These are phyloP conservation scores for Fusarium poae DNA, from an alignment of 2,329 filamentous ascomycete species.

Conservation along the genomic window DNA sequence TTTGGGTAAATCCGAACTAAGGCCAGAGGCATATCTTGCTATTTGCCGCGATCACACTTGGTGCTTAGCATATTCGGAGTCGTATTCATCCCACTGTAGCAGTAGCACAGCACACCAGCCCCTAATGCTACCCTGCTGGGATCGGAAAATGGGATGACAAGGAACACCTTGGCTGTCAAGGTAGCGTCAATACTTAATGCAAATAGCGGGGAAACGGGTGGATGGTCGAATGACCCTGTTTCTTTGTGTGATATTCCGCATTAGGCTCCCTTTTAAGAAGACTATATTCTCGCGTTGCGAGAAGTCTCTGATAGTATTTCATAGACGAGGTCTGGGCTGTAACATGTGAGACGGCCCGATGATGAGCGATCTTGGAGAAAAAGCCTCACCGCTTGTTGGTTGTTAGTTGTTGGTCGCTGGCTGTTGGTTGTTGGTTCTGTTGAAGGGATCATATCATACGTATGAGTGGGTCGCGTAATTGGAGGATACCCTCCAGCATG, in stretches of 20 bases:
- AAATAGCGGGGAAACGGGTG: neutral
- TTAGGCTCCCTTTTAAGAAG: neutral
- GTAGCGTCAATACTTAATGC: neutral
- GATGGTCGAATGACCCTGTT: neutral
- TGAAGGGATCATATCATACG: neutral
- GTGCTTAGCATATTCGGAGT: neutral
- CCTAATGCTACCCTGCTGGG: neutral
- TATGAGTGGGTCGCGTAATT: neutral
- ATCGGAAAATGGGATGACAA: neutral
- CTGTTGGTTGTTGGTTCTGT: neutral
- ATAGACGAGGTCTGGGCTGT: neutral
- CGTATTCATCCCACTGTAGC: neutral
- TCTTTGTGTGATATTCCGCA: neutral
- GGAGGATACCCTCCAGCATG: neutral
- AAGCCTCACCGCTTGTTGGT: neutral
- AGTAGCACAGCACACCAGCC: too few relatives aligned
- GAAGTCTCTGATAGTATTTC: neutral
- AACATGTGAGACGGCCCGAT: neutral
- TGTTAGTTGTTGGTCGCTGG: neutral
- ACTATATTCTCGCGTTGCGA: neutral
- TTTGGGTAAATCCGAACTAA: neutral
- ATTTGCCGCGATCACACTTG: neutral
- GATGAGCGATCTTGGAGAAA: too few relatives aligned
- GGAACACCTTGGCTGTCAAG: neutral
- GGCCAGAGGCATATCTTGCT: neutral